These are phyloP conservation scores for Parietichytrium sp. DNA, from an alignment of 108 stramenopile genomes.

Conservation along the genomic window DNA sequence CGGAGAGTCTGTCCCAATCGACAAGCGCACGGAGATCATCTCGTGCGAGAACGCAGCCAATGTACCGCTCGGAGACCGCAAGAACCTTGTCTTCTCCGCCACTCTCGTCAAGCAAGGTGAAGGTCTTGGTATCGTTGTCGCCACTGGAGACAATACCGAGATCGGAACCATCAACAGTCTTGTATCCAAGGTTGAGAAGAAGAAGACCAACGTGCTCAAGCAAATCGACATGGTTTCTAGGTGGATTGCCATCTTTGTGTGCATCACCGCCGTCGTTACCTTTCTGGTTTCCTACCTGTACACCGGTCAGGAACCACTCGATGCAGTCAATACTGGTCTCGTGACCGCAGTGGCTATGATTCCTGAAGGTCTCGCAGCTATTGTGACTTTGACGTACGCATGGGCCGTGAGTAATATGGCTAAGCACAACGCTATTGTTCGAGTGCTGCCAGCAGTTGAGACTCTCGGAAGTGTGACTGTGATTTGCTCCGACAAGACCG, in stretches of 20 bases:
- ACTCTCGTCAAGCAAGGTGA: slow-evolving; percentile 83
- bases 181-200: slow-evolving; percentile 71
- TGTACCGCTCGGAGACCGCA: slow-evolving; percentile 73
- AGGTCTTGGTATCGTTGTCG: slow-evolving; percentile 80
- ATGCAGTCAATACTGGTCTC: slow-evolving; percentile 84
- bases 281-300: slow-evolving; percentile 78
- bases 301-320: slow-evolving; percentile 77
- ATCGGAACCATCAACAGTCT: slow-evolving; percentile 88
- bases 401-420: slow-evolving; percentile 89
- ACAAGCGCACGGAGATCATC: slow-evolving; percentile 64
- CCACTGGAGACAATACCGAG: slow-evolving; percentile 81
- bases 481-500: slow-evolving; percentile 92
- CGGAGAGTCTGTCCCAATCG: slow-evolving; percentile 81
- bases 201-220: slow-evolving; percentile 85
- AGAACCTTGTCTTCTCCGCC: slow-evolving; percentile 87
- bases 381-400: slow-evolving; percentile 80
- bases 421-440: slow-evolving; percentile 79
- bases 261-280: slow-evolving; percentile 75
- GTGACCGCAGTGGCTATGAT: slow-evolving; percentile 90
- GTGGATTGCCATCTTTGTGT: slow-evolving; percentile 69
- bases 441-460: slow-evolving; percentile 88
- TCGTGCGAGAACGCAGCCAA: slow-evolving; percentile 38
- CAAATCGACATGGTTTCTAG: slow-evolving; percentile 93
- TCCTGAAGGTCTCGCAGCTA: slow-evolving; percentile 86
- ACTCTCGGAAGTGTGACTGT: slow-evolving; percentile 88